phyloP scores from a whole-genome alignment of 148 eudicot species.

The Vaccinium darrowii region DNA sequence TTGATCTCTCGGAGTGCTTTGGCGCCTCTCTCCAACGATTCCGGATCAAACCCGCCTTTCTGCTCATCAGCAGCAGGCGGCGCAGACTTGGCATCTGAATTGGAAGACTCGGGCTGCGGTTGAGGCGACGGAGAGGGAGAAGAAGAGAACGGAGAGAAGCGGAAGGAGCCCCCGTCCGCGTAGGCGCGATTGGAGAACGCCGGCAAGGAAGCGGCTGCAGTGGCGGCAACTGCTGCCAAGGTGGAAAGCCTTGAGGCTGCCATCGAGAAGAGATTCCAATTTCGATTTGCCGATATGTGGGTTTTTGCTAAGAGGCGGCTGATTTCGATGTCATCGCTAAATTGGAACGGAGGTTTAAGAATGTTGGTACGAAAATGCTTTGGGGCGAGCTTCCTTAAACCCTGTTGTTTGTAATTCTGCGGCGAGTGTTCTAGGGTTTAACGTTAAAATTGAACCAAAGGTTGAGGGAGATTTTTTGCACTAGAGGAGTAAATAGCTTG shows the following conservation, averaged over 20 bases:
- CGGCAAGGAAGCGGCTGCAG: conserved; percentile 31
- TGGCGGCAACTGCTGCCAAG: conserved; percentile 41
- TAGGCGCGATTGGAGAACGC: conserved; percentile 31
- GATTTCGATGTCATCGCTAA: background rate
- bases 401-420: background rate
- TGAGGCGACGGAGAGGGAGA: conserved; percentile 28
- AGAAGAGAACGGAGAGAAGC: conserved; percentile 48
- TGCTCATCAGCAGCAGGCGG: conserved; percentile 44
- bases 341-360: background rate
- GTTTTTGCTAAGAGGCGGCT: background rate
- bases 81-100: conserved; percentile 22
- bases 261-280: conserved; percentile 27
- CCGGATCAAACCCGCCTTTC: conserved; percentile 67
- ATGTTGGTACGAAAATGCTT: background rate
- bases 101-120: conserved; percentile 19
- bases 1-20: conserved; percentile 75
- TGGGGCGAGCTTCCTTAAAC: background rate
- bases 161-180: conserved; percentile 53
- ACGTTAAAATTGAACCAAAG: background rate
- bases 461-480: background rate
- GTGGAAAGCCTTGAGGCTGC: conserved; percentile 45
- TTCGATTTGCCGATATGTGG: background rate
- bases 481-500: background rate
- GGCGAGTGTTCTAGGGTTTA: conserved; percentile 6
- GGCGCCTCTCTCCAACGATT: conserved; percentile 76